Percentiles rank a stretch among this genome's conserved stretches.
Conservation (phyloP, 805 yeast species). For the Candida anglica region DNA sequence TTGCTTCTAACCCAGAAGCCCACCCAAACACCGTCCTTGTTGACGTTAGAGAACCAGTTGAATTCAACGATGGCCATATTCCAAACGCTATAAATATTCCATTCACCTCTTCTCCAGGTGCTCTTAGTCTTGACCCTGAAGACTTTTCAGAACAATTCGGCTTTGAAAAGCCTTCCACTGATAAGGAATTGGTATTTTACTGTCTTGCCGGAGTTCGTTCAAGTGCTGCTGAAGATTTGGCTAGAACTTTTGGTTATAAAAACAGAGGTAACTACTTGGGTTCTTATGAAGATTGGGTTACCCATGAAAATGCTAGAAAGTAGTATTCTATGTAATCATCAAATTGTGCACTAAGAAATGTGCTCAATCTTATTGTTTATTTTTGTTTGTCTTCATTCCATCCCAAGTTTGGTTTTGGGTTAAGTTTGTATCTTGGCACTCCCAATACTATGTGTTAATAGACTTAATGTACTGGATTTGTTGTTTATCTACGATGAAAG, state of each 20-base stretch:
- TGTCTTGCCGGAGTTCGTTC: conserved; percentile 93
- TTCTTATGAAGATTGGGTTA: conserved; percentile 80
- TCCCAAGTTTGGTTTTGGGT: too few relatives aligned
- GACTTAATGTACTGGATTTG: too few relatives aligned
- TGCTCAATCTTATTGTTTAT: too few relatives aligned
- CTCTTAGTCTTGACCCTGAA: conserved; percentile 71
- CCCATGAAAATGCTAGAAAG: conserved; percentile 24
- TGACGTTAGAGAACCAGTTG: conserved; percentile 92
- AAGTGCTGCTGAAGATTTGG: conserved; percentile 86
- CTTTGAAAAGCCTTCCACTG: conserved; percentile 68
- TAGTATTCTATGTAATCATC: too few relatives aligned
- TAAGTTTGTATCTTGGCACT: too few relatives aligned
- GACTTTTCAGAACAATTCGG: conserved; percentile 82
- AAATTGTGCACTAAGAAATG: too few relatives aligned
- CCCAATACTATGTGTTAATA: too few relatives aligned
- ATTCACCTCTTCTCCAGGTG: conserved; percentile 87
- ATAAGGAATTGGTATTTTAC: conserved; percentile 78
- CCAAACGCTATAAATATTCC: conserved; percentile 88
- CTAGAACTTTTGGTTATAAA: conserved; percentile 82
- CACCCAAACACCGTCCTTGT: conserved; percentile 53
- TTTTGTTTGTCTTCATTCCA: too few relatives aligned
- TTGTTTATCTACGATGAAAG: too few relatives aligned
- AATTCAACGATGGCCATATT: conserved; percentile 67
- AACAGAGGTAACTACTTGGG: conserved; percentile 85
- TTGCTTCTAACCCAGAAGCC: conserved; percentile 39